Evolutionary conservation across 139 green algal genomes (phyloP).

Genomic region (Volvox africanus): DNA sequence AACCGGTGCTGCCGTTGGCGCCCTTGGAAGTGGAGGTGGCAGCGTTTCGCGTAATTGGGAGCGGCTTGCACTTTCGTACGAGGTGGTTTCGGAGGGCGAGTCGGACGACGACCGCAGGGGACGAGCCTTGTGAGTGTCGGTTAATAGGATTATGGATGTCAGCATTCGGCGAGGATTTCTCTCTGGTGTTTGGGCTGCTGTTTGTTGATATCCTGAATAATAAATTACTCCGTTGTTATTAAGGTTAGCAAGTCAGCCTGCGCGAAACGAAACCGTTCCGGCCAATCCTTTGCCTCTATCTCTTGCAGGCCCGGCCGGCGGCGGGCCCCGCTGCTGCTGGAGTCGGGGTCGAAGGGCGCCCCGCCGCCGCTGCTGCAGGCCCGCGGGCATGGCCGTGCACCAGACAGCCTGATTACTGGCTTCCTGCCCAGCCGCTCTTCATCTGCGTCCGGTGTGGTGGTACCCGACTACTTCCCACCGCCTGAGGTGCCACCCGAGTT

Average conservation of each 20-base stretch:
- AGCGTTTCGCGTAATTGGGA: conserved; percentile 13
- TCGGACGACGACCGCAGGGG: conserved; percentile 2
- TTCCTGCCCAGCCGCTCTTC: conserved; percentile 42
- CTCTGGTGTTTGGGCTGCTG: too few species aligned
- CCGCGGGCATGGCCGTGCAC: conserved; percentile 35
- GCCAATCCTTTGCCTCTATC: not conserved
- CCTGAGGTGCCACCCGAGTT: conserved; percentile 58
- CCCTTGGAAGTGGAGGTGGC: conserved; percentile 7
- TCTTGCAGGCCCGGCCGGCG: not conserved
- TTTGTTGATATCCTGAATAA: too few species aligned
- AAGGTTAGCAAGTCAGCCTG: too few species aligned
- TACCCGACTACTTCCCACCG: conserved; percentile 38
- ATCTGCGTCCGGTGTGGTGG: conserved; percentile 8
- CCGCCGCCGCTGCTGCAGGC: conserved; percentile 47
- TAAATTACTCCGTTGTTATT: too few species aligned
- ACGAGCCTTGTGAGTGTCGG: not conserved
- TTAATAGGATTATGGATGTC: not conserved
- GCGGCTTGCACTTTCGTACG: conserved; percentile 48
- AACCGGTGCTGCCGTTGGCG: not conserved
- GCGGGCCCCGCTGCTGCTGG: conserved; percentile 27
- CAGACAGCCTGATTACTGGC: conserved; percentile 61
- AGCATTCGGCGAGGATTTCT: too few species aligned
- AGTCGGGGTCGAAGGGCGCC: not conserved
- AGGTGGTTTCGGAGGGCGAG: conserved; percentile 54
- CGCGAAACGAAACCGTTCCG: too few species aligned